Evolutionary conservation across 768 basidiomycete genomes (phyloP).

Genomic region (Termitomyces sp.): DNA sequence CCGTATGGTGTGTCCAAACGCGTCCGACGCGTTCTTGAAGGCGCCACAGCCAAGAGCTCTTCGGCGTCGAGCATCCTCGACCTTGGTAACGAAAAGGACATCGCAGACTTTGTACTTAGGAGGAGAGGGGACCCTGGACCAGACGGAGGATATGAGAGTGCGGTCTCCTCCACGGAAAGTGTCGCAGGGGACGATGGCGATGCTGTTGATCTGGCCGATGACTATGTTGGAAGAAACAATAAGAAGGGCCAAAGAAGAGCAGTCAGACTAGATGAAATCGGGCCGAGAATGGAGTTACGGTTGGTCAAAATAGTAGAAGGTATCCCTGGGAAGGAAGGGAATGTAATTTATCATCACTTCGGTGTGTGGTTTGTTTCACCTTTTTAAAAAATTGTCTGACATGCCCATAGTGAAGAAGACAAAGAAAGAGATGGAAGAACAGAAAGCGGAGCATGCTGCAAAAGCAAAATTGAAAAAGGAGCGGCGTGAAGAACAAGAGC

Average conservation of each 20-base stretch:
- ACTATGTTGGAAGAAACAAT: constrained; percentile 95
- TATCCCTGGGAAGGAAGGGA: constrained; percentile 87
- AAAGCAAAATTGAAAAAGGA: constrained; percentile 73
- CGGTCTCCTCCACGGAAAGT: constrained; percentile 76
- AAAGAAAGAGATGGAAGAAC: constrained; percentile 62
- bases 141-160: constrained; percentile 72
- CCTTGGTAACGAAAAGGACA: constrained; percentile 86
- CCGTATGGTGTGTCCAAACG: constrained; percentile 92
- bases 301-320: constrained; percentile 95
- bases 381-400: constrained; percentile 1
- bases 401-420: constrained; percentile 77
- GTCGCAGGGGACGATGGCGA: constrained; percentile 82
- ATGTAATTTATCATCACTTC: constrained; percentile 91
- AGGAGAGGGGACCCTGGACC: constrained; percentile 56
- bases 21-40: constrained; percentile 81
- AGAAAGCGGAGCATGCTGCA: constrained; percentile 70
- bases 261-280: constrained; percentile 88
- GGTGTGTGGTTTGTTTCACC: constrained; percentile 44
- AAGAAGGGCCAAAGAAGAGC: constrained; percentile 88
- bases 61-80: constrained; percentile 53
- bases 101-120: constrained; percentile 89
- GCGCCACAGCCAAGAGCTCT: constrained; percentile 27
- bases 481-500: constrained; percentile 84
- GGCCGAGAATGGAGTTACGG: constrained; percentile 90
- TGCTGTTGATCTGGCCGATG: constrained; percentile 79